phyloP scores from a whole-genome alignment of 2,329 filamentous ascomycete genomes.

The Beauveria sp. region DNA sequence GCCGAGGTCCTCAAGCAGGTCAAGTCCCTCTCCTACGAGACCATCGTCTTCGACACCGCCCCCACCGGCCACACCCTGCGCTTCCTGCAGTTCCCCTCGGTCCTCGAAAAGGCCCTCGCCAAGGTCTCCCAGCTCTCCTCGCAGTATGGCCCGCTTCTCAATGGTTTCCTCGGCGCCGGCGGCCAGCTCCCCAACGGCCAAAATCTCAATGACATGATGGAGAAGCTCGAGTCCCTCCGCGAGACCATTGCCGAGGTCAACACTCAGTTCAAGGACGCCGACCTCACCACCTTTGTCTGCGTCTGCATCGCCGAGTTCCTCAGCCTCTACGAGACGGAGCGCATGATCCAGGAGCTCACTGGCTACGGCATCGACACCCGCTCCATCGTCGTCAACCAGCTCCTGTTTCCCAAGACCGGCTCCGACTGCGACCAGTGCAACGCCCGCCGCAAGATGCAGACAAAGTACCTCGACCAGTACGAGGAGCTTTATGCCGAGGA shows the following conservation, averaged over 20 bases:
- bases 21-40: slow-evolving; percentile 96
- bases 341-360: slow-evolving; percentile 97
- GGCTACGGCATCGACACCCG: slow-evolving; percentile 94
- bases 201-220: slow-evolving; percentile 82
- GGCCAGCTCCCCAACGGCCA: slow-evolving; percentile 78
- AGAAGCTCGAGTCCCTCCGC: slow-evolving; percentile 88
- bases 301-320: slow-evolving; percentile 98
- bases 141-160: slow-evolving; percentile 94
- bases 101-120: slow-evolving; percentile 96
- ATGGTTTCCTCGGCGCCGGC: slow-evolving; percentile 78
- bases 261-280: slow-evolving; percentile 93
- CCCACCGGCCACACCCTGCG: slow-evolving; percentile 96
- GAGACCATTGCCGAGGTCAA: slow-evolving; percentile 95
- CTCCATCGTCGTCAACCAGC: slow-evolving; percentile 95
- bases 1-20: slow-evolving; percentile 99
- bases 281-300: slow-evolving; percentile 93
- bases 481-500: slow-evolving; percentile 92
- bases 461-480: slow-evolving; percentile 98
- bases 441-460: slow-evolving; percentile 93
- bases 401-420: slow-evolving; percentile 81
- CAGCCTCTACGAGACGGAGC: slow-evolving; percentile 94
- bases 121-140: slow-evolving; percentile 90
- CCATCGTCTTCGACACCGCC: slow-evolving; percentile 98
- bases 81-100: slow-evolving; percentile 96
- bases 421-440: slow-evolving; percentile 93